Conservation (phyloP, 176 grass and related monocot species). For the Carex myosuroides region DNA sequence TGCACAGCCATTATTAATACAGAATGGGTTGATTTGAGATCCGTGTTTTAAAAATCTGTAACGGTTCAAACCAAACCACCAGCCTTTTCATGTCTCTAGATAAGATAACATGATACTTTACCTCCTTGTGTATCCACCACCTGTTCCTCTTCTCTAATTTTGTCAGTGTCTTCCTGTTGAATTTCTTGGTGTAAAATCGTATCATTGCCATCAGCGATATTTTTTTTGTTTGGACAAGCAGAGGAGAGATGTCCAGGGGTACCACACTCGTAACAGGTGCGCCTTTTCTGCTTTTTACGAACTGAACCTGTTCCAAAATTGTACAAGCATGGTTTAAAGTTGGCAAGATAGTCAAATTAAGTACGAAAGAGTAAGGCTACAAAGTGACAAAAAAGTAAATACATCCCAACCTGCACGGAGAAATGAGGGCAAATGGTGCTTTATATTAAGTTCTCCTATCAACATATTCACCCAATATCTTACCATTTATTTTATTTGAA, state of each 20-base stretch:
- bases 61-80: not conserved
- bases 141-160: not conserved
- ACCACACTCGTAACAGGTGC: conserved; percentile 59
- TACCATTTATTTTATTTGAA: not conserved
- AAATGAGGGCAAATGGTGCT: not conserved
- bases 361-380: not conserved
- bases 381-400: not conserved
- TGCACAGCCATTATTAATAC: too few relatives aligned
- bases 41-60: too few relatives aligned
- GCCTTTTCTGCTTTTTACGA: conserved; percentile 49
- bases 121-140: not conserved
- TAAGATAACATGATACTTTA: not conserved
- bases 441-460: not conserved
- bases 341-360: not conserved
- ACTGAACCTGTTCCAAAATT: conserved; percentile 16
- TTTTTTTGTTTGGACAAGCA: conserved; percentile 53
- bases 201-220: not conserved
- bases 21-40: too few relatives aligned
- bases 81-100: not conserved
- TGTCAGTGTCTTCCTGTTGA: not conserved
- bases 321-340: not conserved
- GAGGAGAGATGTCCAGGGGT: conserved; percentile 66
- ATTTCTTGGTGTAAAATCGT: not conserved
- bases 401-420: not conserved
- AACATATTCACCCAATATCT: not conserved